Evolutionary conservation across 208 protist genomes (phyloP), one percentile per base, ranked within the genome.

Genomic region (Trypanosoma cruzi): DNA sequence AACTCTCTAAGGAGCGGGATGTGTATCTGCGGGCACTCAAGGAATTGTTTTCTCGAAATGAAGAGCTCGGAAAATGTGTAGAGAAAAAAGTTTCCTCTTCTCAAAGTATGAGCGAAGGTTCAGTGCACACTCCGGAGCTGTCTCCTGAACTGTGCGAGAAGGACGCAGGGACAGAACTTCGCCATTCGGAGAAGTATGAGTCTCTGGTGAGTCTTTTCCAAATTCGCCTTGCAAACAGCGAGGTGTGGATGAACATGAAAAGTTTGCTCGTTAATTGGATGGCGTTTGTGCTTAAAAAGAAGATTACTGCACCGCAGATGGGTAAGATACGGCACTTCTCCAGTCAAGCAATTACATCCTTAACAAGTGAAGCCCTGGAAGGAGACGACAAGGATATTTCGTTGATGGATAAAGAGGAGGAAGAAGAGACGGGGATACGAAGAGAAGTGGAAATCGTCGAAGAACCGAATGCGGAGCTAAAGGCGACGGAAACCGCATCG

Each of bases 311-410:
- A 22, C 52, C 31, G 20, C 22, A 18, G 20, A 34, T 14, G 16
- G 18, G 50, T 8, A 46, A 34, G 52, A 50, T 48, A 14, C 18
- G 40, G 37, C 20, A 48, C 18, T 3, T 44, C 13, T 36, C 50
- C 26, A 28, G 13, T 56, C 28, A 42, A 20, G 32, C 61, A 18
- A 44, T 46, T 10, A 34, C 10, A 29, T 1, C 31, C 18, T 56
- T 55, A 1, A 44, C 56, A 16, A 34, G 61, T 13, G 28, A 66
- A 36, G 46, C 61, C 48, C 20, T 55, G 16, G 61, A 66, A 66
- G 56, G 10, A 28, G 48, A 28, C 7, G 48, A 56, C 4, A 16
- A 29, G 13, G 36, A n/a, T 24, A n/a, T 56, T 42, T 37, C 40
- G 4, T 66, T 24, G 48, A 37, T 42, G 5, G 34, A 66, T 11